A percentile compares a stretch with the other conserved stretches of the same genome.
Evolutionary conservation across 805 yeast genomes (phyloP).

Genomic region (Candida ovalis): DNA sequence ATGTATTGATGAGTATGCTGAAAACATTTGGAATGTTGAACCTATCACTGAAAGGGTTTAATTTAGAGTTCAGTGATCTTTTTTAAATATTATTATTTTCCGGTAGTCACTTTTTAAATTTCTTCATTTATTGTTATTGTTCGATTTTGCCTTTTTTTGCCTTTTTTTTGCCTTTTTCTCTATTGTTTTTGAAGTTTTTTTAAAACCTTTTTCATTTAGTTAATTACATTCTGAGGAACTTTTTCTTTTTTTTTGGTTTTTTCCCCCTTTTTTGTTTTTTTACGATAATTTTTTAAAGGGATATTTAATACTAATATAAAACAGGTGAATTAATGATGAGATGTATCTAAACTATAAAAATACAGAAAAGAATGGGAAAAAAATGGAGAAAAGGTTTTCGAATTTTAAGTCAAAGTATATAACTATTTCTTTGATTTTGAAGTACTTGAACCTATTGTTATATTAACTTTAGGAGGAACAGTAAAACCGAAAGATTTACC

Average conservation of each 20-base stretch:
- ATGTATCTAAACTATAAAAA: too few species aligned
- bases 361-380: too few species aligned
- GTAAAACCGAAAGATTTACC: constrained; percentile 94
- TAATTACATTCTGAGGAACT: neutral
- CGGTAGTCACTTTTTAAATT: neutral
- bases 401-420: neutral
- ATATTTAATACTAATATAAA: neutral
- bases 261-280: neutral
- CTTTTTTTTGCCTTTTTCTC: neutral
- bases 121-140: neutral
- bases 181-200: neutral
- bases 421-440: constrained; percentile 13
- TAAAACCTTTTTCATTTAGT: neutral
- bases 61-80: neutral
- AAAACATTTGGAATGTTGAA: constrained; percentile 88
- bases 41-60: constrained; percentile 37
- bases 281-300: too few species aligned
- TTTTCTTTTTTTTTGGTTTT: neutral
- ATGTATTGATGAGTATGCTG: constrained; percentile 90
- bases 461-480: constrained; percentile 95
- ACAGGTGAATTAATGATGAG: neutral
- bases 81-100: neutral
- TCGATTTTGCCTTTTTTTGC: neutral
- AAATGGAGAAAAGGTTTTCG: too few species aligned
- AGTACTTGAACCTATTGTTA: constrained; percentile 84